A percentile compares a stretch with the other conserved stretches of the same genome.
phyloP scores from a whole-genome alignment of 371 early-diverging fungal species.

The Mortierella sp. region DNA sequence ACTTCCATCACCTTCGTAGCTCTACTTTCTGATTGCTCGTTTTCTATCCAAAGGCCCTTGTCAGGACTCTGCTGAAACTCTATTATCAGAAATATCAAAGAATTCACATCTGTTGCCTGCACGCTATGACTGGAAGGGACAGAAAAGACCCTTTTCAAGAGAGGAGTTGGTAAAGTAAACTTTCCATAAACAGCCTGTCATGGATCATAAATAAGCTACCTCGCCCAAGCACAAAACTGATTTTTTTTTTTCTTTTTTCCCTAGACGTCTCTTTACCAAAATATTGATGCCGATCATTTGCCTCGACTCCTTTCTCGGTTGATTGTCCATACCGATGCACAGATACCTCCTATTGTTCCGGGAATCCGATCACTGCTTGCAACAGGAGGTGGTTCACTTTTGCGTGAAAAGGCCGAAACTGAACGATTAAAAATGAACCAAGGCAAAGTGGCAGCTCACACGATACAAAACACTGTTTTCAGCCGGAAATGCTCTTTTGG shows the following conservation, averaged over 20 bases:
- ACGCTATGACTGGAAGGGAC: constrained; percentile 75
- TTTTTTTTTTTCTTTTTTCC: constrained; percentile 27
- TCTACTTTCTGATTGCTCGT: constrained; percentile 71
- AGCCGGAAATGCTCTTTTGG: constrained; percentile 19
- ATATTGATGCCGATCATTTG: constrained; percentile 48
- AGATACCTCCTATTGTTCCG: constrained; percentile 54
- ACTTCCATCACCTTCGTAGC: constrained; percentile 42
- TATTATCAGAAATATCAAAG: constrained; percentile 63
- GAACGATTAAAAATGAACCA: constrained; percentile 34
- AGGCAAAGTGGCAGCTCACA: constrained; percentile 14
- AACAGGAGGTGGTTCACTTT: constrained; percentile 46
- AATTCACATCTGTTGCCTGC: constrained; percentile 68
- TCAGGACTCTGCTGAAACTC: constrained; percentile 60
- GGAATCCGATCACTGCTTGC: constrained; percentile 49
- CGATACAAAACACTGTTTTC: constrained; percentile 20
- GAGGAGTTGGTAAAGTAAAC: constrained; percentile 69
- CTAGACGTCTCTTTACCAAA: constrained; percentile 31
- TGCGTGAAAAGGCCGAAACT: constrained; percentile 33
- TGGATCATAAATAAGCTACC: too few species aligned
- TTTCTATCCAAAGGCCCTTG: constrained; percentile 73
- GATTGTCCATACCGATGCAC: constrained; percentile 51
- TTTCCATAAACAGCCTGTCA: not conserved
- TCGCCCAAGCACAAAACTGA: not conserved
- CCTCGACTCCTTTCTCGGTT: constrained; percentile 42
- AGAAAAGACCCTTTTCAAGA: constrained; percentile 62